Percentiles rank a stretch among this genome's conserved stretches.
These are phyloP conservation scores for Clarireedia hainanense DNA, from an alignment of 2,329 filamentous ascomycete genomes.

Conservation along the genomic window DNA sequence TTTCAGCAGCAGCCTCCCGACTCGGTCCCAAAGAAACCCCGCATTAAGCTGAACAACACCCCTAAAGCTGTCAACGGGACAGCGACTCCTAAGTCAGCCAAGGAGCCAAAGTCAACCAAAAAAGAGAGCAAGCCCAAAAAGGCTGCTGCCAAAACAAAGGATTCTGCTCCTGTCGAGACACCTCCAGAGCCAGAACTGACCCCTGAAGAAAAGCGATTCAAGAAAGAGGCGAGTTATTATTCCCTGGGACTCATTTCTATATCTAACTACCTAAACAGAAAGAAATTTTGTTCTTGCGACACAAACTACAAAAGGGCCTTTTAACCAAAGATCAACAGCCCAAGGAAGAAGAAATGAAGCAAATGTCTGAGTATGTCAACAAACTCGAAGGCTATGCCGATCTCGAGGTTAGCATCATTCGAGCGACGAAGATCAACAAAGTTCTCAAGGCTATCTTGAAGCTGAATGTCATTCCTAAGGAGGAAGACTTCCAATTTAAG, in stretches of 20 bases:
- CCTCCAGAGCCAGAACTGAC: slow-evolving; percentile 51
- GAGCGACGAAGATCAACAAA: slow-evolving; percentile 95
- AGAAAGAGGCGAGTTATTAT: slow-evolving; percentile 46
- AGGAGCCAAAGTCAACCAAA: slow-evolving; percentile 31
- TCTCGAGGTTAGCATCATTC: slow-evolving; percentile 82
- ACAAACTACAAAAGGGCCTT: slow-evolving; percentile 92
- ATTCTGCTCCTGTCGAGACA: slow-evolving; percentile 42
- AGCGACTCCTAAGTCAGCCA: slow-evolving; percentile 22
- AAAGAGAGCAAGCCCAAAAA: slow-evolving; percentile 39
- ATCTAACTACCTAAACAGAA: slow-evolving; percentile 42
- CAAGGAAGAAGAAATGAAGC: slow-evolving; percentile 76
- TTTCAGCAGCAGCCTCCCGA: slow-evolving; percentile 30
- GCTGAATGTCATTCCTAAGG: slow-evolving; percentile 69
- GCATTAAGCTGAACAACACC: slow-evolving; percentile 57
- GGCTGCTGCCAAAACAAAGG: slow-evolving; percentile 44
- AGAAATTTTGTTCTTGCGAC: slow-evolving; percentile 84
- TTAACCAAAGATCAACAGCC: slow-evolving; percentile 76
- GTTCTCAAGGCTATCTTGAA: slow-evolving; percentile 93
- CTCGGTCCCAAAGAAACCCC: slow-evolving; percentile 55
- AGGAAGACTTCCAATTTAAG: slow-evolving; percentile 87
- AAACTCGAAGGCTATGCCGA: slow-evolving; percentile 77
- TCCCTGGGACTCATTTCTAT: not conserved
- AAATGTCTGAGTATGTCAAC: slow-evolving; percentile 67
- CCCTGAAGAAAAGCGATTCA: slow-evolving; percentile 47
- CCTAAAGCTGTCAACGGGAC: slow-evolving; percentile 57